A percentile compares a stretch with the other conserved stretches of the same genome.
These are phyloP conservation scores for Microcera coccophila DNA, from an alignment of 2,329 filamentous ascomycete genomes.

Conservation along the genomic window DNA sequence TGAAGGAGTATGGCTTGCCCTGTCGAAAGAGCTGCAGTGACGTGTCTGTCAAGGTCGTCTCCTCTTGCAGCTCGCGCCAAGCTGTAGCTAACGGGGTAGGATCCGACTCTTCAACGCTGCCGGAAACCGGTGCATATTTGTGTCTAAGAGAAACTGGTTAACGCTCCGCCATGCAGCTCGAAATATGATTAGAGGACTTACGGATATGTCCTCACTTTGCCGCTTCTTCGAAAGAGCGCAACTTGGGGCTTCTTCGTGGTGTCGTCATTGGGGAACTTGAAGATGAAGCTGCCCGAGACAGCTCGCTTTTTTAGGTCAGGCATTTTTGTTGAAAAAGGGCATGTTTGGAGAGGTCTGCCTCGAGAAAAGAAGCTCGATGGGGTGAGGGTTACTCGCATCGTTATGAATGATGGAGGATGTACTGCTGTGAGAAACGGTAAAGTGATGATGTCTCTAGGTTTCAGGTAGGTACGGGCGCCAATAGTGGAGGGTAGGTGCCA, in stretches of 20 bases:
- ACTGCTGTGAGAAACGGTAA: too few relatives aligned
- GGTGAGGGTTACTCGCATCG: not conserved
- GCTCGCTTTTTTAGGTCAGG: constrained; percentile 28
- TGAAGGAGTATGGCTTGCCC: constrained; percentile 57
- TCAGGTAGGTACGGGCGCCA: too few relatives aligned
- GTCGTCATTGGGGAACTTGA: constrained; percentile 40
- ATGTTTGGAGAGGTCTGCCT: not conserved
- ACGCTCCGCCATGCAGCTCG: too few relatives aligned
- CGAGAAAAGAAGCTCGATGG: not conserved
- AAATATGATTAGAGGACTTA: constrained; percentile 31
- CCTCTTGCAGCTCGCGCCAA: constrained; percentile 59
- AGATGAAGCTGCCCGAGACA: constrained; percentile 50
- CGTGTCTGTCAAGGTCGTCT: constrained; percentile 50
- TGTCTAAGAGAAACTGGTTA: constrained; percentile 33
- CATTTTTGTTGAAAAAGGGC: constrained; percentile 16
- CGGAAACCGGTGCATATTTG: constrained; percentile 60
- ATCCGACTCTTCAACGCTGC: constrained; percentile 54
- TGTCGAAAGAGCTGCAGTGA: constrained; percentile 50
- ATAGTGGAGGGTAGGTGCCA: too few relatives aligned
- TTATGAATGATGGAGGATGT: too few relatives aligned
- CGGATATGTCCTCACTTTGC: constrained; percentile 57
- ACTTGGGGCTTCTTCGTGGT: constrained; percentile 42
- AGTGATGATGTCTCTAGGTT: too few relatives aligned
- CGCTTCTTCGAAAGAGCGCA: constrained; percentile 60
- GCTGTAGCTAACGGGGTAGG: constrained; percentile 52